Percentiles rank a stretch among this genome's conserved stretches.
Conservation (phyloP, 176 grass and related monocot genomes). For the Carex myosuroides region DNA sequence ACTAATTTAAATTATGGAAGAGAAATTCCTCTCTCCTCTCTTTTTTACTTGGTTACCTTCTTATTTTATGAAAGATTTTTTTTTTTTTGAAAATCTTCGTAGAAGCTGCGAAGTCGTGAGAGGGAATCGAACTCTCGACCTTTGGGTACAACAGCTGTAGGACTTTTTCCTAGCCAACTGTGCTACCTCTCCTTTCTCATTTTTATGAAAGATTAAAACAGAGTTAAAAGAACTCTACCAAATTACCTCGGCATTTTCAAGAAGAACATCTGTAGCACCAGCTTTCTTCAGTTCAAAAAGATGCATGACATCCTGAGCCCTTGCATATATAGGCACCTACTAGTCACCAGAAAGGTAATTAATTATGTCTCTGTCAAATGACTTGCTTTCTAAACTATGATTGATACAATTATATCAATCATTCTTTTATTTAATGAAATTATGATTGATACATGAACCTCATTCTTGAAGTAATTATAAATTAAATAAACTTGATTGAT, state of each 20-base stretch:
- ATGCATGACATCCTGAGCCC: conserved; percentile 63
- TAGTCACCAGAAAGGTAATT: not conserved
- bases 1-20: not conserved
- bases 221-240: not conserved
- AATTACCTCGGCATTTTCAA: conserved; percentile 89
- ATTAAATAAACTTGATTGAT: not conserved
- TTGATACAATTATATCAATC: not conserved
- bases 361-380: not conserved
- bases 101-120: too few species aligned
- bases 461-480: not conserved
- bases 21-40: not conserved
- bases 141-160: too few species aligned
- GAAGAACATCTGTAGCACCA: conserved; percentile 85
- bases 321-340: conserved; percentile 81
- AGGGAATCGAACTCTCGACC: too few species aligned
- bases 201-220: conserved; percentile 1
- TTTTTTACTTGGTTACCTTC: not conserved
- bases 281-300: conserved; percentile 83
- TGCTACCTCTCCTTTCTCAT: too few species aligned
- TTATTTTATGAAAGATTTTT: not conserved
- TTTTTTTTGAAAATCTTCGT: too few species aligned
- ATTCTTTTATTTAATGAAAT: not conserved
- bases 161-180: too few species aligned
- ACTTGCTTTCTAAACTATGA: not conserved
- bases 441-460: not conserved